Conservation (phyloP, 2,329 filamentous ascomycete genomes). For the Aspergillus latus region DNA sequence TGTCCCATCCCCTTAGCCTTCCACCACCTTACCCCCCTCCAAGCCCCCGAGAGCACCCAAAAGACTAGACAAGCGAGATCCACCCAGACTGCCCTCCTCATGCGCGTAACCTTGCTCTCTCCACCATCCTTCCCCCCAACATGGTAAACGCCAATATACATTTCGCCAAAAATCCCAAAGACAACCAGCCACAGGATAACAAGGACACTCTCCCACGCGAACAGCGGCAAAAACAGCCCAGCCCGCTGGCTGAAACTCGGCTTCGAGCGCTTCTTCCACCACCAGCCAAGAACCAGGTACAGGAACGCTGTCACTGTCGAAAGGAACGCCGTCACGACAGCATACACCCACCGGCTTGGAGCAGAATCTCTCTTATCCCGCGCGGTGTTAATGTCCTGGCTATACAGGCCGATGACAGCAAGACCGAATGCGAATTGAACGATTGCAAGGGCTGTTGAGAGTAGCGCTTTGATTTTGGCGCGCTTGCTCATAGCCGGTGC, state of each 20-base stretch:
- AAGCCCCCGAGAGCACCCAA: conserved; percentile 65
- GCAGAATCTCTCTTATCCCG: conserved; percentile 51
- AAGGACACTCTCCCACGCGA: conserved; percentile 69
- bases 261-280: conserved; percentile 19
- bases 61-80: conserved; percentile 72
- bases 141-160: conserved; percentile 63
- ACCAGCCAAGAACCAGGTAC: conserved; percentile 62
- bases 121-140: conserved; percentile 7
- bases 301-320: conserved; percentile 64
- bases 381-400: conserved; percentile 56
- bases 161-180: conserved; percentile 79
- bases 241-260: conserved; percentile 34
- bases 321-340: conserved; percentile 66
- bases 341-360: conserved; percentile 76
- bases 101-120: conserved; percentile 57
- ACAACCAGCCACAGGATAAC: conserved; percentile 77
- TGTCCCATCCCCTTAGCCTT: conserved; percentile 20
- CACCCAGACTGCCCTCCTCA: conserved; percentile 87
- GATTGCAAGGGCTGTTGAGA: conserved; percentile 60
- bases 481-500: conserved; percentile 10
- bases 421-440: conserved; percentile 74
- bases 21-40: conserved; percentile 39
- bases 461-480: conserved; percentile 22
- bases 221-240: conserved; percentile 43
- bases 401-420: conserved; percentile 77